phyloP scores from a whole-genome alignment of 192 early-diverging fungal genomes.

The Backusella psychrophila region DNA sequence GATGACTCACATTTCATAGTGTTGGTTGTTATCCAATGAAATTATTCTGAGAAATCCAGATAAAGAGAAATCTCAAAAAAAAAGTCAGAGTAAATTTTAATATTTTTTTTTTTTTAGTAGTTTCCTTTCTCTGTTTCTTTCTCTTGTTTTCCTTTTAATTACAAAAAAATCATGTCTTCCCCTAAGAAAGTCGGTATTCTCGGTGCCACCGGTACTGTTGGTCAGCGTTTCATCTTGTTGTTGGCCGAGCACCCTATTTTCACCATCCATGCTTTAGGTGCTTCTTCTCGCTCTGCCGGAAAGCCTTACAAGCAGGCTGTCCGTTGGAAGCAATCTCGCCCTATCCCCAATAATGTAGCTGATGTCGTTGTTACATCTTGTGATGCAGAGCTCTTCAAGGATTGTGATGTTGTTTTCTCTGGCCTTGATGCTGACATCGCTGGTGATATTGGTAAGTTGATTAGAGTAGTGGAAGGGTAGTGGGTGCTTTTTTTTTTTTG shows the following conservation, averaged over 20 bases:
- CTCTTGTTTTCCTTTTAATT: background rate
- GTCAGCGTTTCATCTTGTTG: slow-evolving; percentile 94
- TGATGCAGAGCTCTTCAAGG: slow-evolving; percentile 69
- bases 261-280: slow-evolving; percentile 85
- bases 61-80: background rate
- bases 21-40: background rate
- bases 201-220: slow-evolving; percentile 97
- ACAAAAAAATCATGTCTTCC: slow-evolving; percentile 10
- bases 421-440: slow-evolving; percentile 94
- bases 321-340: slow-evolving; percentile 86
- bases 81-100: background rate
- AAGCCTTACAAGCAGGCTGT: slow-evolving; percentile 77
- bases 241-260: slow-evolving; percentile 86
- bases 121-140: slow-evolving; percentile 4
- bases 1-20: slow-evolving; percentile 7
- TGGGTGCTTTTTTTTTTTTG: background rate
- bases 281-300: slow-evolving; percentile 87
- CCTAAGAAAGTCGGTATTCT: slow-evolving; percentile 79
- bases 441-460: slow-evolving; percentile 73
- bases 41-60: background rate
- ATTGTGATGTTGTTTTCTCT: slow-evolving; percentile 92
- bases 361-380: slow-evolving; percentile 66
- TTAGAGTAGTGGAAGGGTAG: background rate
- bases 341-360: slow-evolving; percentile 63
- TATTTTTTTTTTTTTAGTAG: background rate